Base-by-base conservation (phyloP, 176 grass and related monocot genomes). In the Themeda triandra region DNA sequence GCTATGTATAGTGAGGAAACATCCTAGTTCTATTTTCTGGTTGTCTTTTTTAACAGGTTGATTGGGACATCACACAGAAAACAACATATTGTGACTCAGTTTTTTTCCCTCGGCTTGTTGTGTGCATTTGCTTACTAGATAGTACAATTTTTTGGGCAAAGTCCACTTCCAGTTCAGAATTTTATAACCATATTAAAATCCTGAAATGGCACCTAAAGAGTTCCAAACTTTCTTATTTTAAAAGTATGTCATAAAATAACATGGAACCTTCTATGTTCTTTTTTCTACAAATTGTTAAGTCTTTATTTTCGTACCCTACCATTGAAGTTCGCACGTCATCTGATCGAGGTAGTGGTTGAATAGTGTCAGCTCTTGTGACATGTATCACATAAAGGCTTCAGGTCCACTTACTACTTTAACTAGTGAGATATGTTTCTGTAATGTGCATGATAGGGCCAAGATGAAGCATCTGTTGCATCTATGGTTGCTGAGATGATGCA, bases 321-420 rank as follows among this genome's bases (percentile, higher is more conserved):
- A 40, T 67, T 54, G 31, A 83, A 56, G 60, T 75, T 27, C 42
- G 36, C 13, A 66, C 28, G 19, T 32, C 29, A 42, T 58, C 63
- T 77, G 32, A 67, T 75, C 24, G 29, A 54, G 27, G 42, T 45
- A 67, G 42, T 46, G 58, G 66, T 84, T 78, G 42, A 84, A 79
- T 45, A 56, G 46, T 75, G 86, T 58, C 63, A 66, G n/a, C 40
- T 41, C 44, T 66, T 81, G 10, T n/a, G 44, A 64, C 18, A 15
- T 41, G n/a, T 14, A 73, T 54, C 13, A 28, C 35, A 66, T 39
- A 86, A 53, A 54, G 69, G 41, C 49, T 13, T 25, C 24, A 27
- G 24, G 24, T 4, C 19, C 32, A 32, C 42, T 41, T 23, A 6
- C 6, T 28, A 32, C 25, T 73, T 67, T 84, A 37, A 56, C 83